These are phyloP conservation scores for Westerdykella aurantiaca DNA, from an alignment of 2,329 filamentous ascomycete species.

Conservation along the genomic window DNA sequence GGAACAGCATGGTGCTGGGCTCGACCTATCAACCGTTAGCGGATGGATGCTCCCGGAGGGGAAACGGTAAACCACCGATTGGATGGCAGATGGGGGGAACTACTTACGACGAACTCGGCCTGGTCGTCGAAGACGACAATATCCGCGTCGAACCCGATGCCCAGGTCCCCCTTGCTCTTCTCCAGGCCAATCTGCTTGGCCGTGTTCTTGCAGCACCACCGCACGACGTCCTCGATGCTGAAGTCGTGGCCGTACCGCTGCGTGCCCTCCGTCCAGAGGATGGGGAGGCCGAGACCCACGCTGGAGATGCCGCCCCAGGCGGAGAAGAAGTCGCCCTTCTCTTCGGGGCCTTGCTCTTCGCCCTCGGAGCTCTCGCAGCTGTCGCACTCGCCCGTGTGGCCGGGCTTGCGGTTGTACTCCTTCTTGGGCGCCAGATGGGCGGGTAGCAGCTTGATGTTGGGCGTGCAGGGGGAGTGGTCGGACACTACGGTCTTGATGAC, in stretches of 20 bases:
- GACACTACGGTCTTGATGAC: slow-evolving; percentile 90
- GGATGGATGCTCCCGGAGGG: slow-evolving; percentile 1
- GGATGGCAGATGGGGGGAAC: not conserved
- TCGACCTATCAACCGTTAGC: slow-evolving; percentile 31
- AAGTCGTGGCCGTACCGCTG: slow-evolving; percentile 50
- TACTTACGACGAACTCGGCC: slow-evolving; percentile 65
- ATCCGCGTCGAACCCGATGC: slow-evolving; percentile 80
- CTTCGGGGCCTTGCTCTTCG: slow-evolving; percentile 37
- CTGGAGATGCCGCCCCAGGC: slow-evolving; percentile 96
- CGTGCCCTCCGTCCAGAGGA: slow-evolving; percentile 73
- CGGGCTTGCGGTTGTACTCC: slow-evolving; percentile 25
- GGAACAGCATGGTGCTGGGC: slow-evolving; percentile 81
- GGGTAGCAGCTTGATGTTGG: slow-evolving; percentile 84
- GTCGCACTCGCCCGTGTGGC: slow-evolving; percentile 36
- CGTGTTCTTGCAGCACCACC: slow-evolving; percentile 80
- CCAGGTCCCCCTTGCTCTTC: slow-evolving; percentile 73
- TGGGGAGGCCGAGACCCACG: slow-evolving; percentile 85
- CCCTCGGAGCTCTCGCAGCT: slow-evolving; percentile 22
- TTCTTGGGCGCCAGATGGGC: slow-evolving; percentile 54
- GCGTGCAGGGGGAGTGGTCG: slow-evolving; percentile 94
- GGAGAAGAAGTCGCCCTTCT: slow-evolving; percentile 79
- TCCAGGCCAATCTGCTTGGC: slow-evolving; percentile 81
- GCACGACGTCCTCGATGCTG: slow-evolving; percentile 70
- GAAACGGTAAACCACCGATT: not conserved
- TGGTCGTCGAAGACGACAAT: slow-evolving; percentile 86